These are phyloP conservation scores for Gilbertella persicaria DNA, from an alignment of 371 early-diverging fungal genomes.

Conservation along the genomic window DNA sequence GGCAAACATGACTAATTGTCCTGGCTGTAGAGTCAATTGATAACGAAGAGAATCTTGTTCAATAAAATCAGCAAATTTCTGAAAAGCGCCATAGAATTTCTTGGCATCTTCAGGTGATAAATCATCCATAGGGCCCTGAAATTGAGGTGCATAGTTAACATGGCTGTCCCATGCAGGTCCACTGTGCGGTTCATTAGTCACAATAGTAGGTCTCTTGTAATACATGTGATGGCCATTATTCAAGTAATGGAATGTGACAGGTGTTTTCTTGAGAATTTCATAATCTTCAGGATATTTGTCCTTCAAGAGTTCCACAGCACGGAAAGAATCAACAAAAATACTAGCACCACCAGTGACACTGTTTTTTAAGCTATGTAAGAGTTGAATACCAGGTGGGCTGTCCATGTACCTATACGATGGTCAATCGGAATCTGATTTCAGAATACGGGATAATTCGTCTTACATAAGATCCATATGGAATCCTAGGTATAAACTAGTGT, in stretches of 20 bases:
- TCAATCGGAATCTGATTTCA: not conserved
- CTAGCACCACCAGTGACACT: conserved; percentile 78
- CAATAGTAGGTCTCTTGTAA: conserved; percentile 76
- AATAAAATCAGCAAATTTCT: conserved; percentile 64
- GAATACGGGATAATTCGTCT: conserved; percentile 19
- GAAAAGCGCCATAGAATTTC: conserved; percentile 75
- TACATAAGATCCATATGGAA: conserved; percentile 94
- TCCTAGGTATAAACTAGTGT: conserved; percentile 80
- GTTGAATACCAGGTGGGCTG: conserved; percentile 85
- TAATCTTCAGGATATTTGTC: conserved; percentile 62
- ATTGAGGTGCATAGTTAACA: conserved; percentile 89
- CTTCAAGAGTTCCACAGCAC: conserved; percentile 65
- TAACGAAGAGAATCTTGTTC: conserved; percentile 60
- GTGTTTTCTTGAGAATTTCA: conserved; percentile 55
- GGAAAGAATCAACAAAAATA: conserved; percentile 80
- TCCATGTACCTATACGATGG: conserved; percentile 53
- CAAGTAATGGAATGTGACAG: conserved; percentile 83
- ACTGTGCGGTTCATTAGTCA: conserved; percentile 40
- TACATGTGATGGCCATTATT: conserved; percentile 78
- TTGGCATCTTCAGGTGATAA: conserved; percentile 45
- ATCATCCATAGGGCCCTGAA: conserved; percentile 80
- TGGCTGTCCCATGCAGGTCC: conserved; percentile 51
- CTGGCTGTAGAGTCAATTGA: conserved; percentile 68
- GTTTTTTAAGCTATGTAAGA: conserved; percentile 82
- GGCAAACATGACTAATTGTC: conserved; percentile 76